Conservation (phyloP, 768 basidiomycete species). For the Calocybe indica region DNA sequence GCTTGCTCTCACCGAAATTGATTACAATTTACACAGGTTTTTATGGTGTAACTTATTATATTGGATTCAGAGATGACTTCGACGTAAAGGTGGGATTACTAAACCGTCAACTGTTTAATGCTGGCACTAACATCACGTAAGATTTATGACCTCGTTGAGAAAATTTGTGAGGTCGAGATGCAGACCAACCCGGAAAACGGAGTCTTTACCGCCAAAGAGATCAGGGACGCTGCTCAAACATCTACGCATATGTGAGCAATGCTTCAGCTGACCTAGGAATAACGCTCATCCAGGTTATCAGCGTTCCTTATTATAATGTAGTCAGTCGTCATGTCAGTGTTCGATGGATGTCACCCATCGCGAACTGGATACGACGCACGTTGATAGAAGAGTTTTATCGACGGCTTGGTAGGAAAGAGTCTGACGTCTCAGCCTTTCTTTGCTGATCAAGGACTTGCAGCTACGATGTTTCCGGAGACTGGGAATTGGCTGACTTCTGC, state of each 20-base stretch:
- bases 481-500: conserved; percentile 51
- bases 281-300: background rate
- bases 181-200: background rate
- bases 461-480: conserved; percentile 58
- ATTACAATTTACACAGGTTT: conserved; percentile 31
- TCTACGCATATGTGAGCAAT: conserved; percentile 2
- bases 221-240: background rate
- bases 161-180: conserved; percentile 1
- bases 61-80: conserved; percentile 2
- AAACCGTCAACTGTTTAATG: background rate
- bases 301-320: conserved; percentile 3
- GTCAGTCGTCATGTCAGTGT: background rate
- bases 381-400: conserved; percentile 2
- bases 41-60: conserved; percentile 30
- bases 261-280: background rate
- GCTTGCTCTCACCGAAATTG: background rate
- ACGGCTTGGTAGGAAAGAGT: background rate
- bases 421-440: background rate
- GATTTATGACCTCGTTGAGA: conserved; percentile 1
- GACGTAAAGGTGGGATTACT: background rate
- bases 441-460: conserved; percentile 15
- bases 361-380: conserved; percentile 1
- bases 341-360: background rate
- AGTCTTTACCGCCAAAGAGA: background rate
- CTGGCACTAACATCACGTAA: background rate